phyloP scores from a whole-genome alignment of 805 yeast genomes.

The Candida arabinofermentans region DNA sequence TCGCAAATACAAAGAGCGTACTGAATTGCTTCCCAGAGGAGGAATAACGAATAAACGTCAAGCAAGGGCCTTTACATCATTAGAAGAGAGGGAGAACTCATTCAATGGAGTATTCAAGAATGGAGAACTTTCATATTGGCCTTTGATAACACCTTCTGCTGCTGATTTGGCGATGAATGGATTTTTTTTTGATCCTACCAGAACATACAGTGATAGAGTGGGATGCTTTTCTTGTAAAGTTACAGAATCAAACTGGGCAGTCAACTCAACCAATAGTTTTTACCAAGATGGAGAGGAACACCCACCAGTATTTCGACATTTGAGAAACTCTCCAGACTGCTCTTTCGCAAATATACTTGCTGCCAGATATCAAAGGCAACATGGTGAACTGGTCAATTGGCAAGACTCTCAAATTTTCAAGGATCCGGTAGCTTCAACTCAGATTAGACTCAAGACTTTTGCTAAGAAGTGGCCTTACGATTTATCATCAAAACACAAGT shows the following conservation, averaged over 20 bases:
- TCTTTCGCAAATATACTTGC: conserved; percentile 18
- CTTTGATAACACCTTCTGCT: conserved; percentile 22
- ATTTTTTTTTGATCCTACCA: conserved; percentile 53
- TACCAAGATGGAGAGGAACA: conserved; percentile 8
- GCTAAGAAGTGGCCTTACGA: conserved; percentile 44
- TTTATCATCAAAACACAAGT: conserved; percentile 10
- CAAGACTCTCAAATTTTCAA: conserved; percentile 23
- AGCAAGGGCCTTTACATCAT: conserved; percentile 8
- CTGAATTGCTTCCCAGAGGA: not conserved
- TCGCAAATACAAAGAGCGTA: not conserved
- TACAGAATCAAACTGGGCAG: conserved; percentile 55
- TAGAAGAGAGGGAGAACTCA: conserved; percentile 17
- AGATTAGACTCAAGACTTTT: conserved; percentile 38
- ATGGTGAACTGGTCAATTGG: conserved; percentile 16
- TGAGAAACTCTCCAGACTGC: conserved; percentile 26
- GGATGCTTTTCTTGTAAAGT: conserved; percentile 56
- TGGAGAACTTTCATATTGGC: conserved; percentile 29
- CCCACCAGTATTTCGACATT: conserved; percentile 21
- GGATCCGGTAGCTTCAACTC: conserved; percentile 33
- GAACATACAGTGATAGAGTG: conserved; percentile 43
- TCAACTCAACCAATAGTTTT: not conserved
- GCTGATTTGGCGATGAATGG: conserved; percentile 51
- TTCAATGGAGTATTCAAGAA: conserved; percentile 17
- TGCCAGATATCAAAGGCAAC: conserved; percentile 11
- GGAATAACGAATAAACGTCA: conserved; percentile 7